Evolutionary conservation across 371 early-diverging fungal genomes (phyloP).

Genomic region (Apophysomyces elegans): DNA sequence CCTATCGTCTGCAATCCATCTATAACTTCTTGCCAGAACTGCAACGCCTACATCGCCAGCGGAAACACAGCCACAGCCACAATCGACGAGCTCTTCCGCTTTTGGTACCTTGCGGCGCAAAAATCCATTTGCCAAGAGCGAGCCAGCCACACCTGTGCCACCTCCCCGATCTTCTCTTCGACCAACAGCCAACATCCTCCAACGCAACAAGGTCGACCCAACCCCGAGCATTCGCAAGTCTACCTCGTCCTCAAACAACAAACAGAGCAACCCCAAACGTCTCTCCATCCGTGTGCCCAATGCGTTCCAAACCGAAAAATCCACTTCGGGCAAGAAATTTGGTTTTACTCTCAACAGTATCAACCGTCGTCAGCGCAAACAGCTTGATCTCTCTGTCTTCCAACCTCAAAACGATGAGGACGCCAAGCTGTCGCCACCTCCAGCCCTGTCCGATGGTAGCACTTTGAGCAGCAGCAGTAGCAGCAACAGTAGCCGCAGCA

Average conservation of each 20-base stretch:
- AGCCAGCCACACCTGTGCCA: slow-evolving; percentile 18
- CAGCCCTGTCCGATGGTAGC: slow-evolving; percentile 44
- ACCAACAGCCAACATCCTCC: slow-evolving; percentile 25
- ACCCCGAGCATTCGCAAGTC: not conserved
- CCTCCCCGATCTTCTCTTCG: slow-evolving; percentile 38
- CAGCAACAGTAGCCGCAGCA: slow-evolving; percentile 16
- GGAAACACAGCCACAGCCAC: slow-evolving; percentile 17
- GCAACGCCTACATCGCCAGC: slow-evolving; percentile 15
- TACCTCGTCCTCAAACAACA: slow-evolving; percentile 15
- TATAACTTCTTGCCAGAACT: not conserved
- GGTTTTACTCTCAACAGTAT: slow-evolving; percentile 35
- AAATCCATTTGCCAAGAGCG: slow-evolving; percentile 37
- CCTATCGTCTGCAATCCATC: not conserved
- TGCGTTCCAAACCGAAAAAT: slow-evolving; percentile 21
- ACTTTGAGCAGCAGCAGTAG: slow-evolving; percentile 47
- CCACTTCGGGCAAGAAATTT: slow-evolving; percentile 31
- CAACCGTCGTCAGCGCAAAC: slow-evolving; percentile 40
- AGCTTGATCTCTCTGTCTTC: slow-evolving; percentile 45
- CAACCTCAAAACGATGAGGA: slow-evolving; percentile 18
- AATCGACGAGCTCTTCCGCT: slow-evolving; percentile 10
- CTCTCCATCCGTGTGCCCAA: slow-evolving; percentile 46
- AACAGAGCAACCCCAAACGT: slow-evolving; percentile 28
- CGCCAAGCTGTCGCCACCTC: slow-evolving; percentile 29
- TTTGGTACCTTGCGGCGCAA: slow-evolving; percentile 46
- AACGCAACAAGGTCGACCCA: slow-evolving; percentile 39